Base-by-base conservation (phyloP, 768 basidiomycete species). In the Astraeus odoratus region DNA sequence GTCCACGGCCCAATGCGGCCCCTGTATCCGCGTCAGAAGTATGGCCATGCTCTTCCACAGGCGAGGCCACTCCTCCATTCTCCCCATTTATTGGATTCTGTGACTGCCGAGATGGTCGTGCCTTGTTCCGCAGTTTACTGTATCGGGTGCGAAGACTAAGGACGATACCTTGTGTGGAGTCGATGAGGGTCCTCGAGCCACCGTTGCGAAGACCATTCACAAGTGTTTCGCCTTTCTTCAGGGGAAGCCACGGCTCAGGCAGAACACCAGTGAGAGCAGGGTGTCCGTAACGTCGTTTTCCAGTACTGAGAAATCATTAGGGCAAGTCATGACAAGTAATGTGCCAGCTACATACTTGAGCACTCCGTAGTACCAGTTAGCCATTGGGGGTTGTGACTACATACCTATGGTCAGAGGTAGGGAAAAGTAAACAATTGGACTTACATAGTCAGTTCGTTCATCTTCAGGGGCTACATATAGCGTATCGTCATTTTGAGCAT, bases 401-500 rank as follows among this genome's bases (percentile, higher is more conserved):
- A 23, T 27, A 1, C 43, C 63, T 37, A 57, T 46, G 16, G 25
- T 35, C 4, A 3, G 33, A 30, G 25, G 10, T 12, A 7, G 9
- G 41, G 31, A 31, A 42, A 4, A 38, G 31, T 19, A 33, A 36
- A 30, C 25, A 22, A 20, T 27, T n/a, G 15, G 1, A 64, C 75
- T 48, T 51, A 86, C 86, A 63, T 94, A 94, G 66, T 94, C 89
- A 15, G 92, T 94, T 26, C 86, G 73, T 54, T 88, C 86, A 59
- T 95, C 93, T 55, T 94, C 91, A 0, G 93, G 93, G 5, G 94
- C 95, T 42, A 96, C 89, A 57, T 98, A 98, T 24, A 97, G 62
- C 1, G 87, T 92, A 52, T 96, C 94, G 52, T 96, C 94, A 55
- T 93, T 91, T 57, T 89, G 82, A 2, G 88, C 90, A 59, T 98